Conservation (phyloP, 371 early-diverging fungal genomes). For the Phascolomyces articulosus region DNA sequence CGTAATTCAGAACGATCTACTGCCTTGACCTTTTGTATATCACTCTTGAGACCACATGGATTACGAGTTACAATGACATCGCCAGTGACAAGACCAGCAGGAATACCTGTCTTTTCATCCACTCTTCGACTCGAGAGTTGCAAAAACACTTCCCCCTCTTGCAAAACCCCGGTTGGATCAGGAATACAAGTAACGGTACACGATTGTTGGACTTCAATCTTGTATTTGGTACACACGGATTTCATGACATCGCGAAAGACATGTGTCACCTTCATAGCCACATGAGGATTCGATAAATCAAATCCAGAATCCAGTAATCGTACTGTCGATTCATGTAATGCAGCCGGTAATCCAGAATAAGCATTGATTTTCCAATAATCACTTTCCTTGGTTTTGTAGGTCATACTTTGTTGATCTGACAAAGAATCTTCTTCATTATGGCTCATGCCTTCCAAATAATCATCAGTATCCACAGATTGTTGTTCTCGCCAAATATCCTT, state of each 20-base stretch:
- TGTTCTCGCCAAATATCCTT: constrained; percentile 33
- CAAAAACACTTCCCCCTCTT: constrained; percentile 41
- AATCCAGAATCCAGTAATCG: constrained; percentile 51
- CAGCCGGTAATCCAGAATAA: constrained; percentile 42
- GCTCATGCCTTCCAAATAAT: constrained; percentile 16
- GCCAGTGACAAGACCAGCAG: constrained; percentile 40
- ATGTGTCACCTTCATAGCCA: constrained; percentile 38
- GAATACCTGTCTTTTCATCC: constrained; percentile 45
- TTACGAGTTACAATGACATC: constrained; percentile 49
- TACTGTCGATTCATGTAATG: constrained; percentile 34
- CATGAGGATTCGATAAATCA: constrained; percentile 40
- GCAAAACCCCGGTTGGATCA: constrained; percentile 44
- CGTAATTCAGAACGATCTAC: constrained; percentile 38
- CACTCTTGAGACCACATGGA: constrained; percentile 49
- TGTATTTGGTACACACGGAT: constrained; percentile 37
- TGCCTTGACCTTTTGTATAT: constrained; percentile 47
- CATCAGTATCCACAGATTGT: constrained; percentile 15
- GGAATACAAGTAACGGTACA: constrained; percentile 51
- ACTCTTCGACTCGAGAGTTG: constrained; percentile 35
- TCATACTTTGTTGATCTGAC: background rate
- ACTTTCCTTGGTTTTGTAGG: background rate
- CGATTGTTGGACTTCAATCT: constrained; percentile 45
- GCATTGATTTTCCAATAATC: constrained; percentile 21
- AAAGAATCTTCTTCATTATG: background rate
- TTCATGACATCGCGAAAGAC: constrained; percentile 41